Conservation (phyloP, 2,329 filamentous ascomycete genomes). For the Colletotrichum salicis region DNA sequence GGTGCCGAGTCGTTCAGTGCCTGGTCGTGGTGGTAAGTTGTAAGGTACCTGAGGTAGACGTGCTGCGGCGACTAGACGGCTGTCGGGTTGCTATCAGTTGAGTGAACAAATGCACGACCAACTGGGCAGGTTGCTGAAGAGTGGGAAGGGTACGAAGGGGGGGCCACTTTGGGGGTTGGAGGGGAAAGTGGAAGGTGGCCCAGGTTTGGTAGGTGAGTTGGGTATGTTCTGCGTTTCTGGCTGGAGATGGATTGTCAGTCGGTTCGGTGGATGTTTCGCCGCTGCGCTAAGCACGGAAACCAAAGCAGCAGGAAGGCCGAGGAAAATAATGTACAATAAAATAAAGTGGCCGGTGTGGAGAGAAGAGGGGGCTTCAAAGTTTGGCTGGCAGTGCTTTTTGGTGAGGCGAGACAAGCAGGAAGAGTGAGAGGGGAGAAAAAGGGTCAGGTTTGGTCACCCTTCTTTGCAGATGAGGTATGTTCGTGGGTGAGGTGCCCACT, state of each 20-base stretch:
- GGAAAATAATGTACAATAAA: not conserved
- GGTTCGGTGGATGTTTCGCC: slow-evolving; percentile 20
- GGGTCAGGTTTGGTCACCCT: not conserved
- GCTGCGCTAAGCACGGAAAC: slow-evolving; percentile 8
- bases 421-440: not conserved
- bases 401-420: not conserved
- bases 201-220: slow-evolving; percentile 10
- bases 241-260: slow-evolving; percentile 20
- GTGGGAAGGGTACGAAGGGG: slow-evolving; percentile 25
- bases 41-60: not conserved
- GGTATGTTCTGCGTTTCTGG: slow-evolving; percentile 21
- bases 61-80: slow-evolving; percentile 36
- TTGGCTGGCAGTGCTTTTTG: slow-evolving; percentile 11
- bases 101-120: slow-evolving; percentile 25
- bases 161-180: not conserved
- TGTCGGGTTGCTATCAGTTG: slow-evolving; percentile 35
- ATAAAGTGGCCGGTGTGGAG: slow-evolving; percentile 4
- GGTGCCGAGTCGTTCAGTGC: not conserved
- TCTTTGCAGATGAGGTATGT: slow-evolving; percentile 1
- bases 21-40: not conserved
- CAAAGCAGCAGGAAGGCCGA: not conserved
- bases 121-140: slow-evolving; percentile 38
- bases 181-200: slow-evolving; percentile 31
- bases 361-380: slow-evolving; percentile 17
- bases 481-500: not conserved